These are phyloP conservation scores for Primulina huaijiensis DNA, from an alignment of 257 asterid species.

Conservation along the genomic window DNA sequence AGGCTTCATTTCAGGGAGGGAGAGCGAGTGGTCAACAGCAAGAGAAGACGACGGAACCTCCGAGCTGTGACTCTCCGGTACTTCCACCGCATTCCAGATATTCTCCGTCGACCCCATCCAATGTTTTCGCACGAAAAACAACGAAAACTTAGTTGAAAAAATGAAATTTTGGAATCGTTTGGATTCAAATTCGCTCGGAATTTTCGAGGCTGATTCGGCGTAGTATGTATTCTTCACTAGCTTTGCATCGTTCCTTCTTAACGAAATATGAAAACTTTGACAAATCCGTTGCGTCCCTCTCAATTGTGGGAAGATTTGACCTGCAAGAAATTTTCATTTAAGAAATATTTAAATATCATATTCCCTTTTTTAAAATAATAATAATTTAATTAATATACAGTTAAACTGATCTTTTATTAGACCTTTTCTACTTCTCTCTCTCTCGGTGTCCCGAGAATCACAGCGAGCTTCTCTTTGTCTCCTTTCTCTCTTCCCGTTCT, in stretches of 20 bases:
- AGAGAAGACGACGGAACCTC: slow-evolving; percentile 66
- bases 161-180: neutral
- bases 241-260: neutral
- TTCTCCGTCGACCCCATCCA: slow-evolving; percentile 51
- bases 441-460: no score
- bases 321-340: no score
- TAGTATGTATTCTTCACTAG: neutral
- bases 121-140: neutral
- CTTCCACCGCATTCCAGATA: slow-evolving; percentile 82
- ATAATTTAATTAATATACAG: no score
- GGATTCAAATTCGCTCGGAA: neutral
- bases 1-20: slow-evolving; percentile 68
- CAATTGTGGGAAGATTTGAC: neutral
- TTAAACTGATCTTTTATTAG: no score
- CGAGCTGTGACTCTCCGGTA: slow-evolving; percentile 58
- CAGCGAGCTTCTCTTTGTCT: no score
- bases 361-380: no score
- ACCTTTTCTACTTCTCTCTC: no score
- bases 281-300: neutral
- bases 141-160: neutral
- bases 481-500: no score
- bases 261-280: no score
- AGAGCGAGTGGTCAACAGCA: slow-evolving; percentile 73
- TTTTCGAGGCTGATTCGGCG: neutral
- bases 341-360: no score